Evolutionary conservation across 2,329 filamentous ascomycete species (phyloP), one percentile per base, ranked within the genome.

Genomic region (Laburnicola sp.): DNA sequence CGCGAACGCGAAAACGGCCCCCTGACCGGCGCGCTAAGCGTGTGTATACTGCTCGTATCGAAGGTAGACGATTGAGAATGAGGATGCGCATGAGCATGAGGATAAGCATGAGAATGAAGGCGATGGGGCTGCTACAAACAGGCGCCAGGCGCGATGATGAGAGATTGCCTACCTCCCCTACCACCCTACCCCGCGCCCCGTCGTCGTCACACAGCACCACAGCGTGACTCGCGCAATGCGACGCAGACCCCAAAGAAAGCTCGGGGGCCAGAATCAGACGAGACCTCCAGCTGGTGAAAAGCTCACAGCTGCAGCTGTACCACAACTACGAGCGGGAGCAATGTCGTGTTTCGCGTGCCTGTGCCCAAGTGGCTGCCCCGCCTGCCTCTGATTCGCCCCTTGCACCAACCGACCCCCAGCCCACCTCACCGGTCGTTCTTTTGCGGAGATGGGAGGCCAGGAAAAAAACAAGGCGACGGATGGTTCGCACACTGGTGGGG

Each of bases 21-120:
- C 21, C 26, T 45, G 26, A 45, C 43, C 32, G 43, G 43, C 43
- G 26, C 28, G 16, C 10, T 37, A 37, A 45, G 43, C 43, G 34
- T 37, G 26, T 30, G 28, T 27, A 25, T 30, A 36, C 25, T 26
- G 34, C 25, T 10, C 22, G 30, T 36, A 23, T 4, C 7, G 11
- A 30, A 9, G n/a, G 34, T 2, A 40, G 23, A 27, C 8, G 37
- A 4, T 16, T 37, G 43, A 45, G 32, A 22, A 37, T 23, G 43
- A 45, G 34, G 43, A 26, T 10, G 28, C 16, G 16, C 16, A 16
- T 16, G 16, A 16, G 16, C 16, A 16, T 16, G 16, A 16, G 16
- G 16, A 16, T 16, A 16, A 16, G 16, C 16, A 16, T 16, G 16
- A 16, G 16, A 16, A 30, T 30, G 28, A 30, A 10, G 28, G 28